Evolutionary conservation across 352 stramenopile genomes (phyloP).

Genomic region (Blastocystis sp.): DNA sequence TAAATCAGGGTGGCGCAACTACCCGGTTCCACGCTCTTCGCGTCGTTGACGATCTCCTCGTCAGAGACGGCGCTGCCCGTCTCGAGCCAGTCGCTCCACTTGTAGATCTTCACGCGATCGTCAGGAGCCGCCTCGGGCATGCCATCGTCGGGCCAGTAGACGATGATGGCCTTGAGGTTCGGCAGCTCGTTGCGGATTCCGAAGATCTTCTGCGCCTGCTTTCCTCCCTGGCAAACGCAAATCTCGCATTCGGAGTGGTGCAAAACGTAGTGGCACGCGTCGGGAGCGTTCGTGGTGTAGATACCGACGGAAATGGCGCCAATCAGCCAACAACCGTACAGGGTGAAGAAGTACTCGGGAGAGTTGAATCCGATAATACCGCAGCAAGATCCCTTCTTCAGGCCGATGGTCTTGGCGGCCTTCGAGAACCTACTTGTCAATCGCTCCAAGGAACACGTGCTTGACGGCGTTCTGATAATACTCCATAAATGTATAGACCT

Average conservation of each 20-base stretch:
- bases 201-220: slow-evolving; percentile 92
- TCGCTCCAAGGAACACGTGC: background rate
- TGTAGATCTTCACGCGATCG: slow-evolving; percentile 77
- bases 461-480: slow-evolving; percentile 70
- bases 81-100: slow-evolving; percentile 79
- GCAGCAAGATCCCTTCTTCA: slow-evolving; percentile 82
- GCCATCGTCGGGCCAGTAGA: slow-evolving; percentile 81
- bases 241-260: slow-evolving; percentile 89
- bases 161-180: slow-evolving; percentile 89
- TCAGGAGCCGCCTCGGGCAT: slow-evolving; percentile 76
- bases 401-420: slow-evolving; percentile 80
- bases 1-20: slow-evolving; percentile 84
- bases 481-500: slow-evolving; percentile 66
- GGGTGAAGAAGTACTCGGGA: slow-evolving; percentile 89
- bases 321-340: slow-evolving; percentile 89
- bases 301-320: slow-evolving; percentile 89
- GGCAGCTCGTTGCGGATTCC: slow-evolving; percentile 85
- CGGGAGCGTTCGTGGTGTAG: slow-evolving; percentile 90
- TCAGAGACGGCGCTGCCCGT: slow-evolving; percentile 75
- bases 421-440: slow-evolving; percentile 81
- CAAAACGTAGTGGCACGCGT: slow-evolving; percentile 89
- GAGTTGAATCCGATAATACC: slow-evolving; percentile 89
- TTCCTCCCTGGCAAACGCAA: slow-evolving; percentile 88
- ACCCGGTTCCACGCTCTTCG: slow-evolving; percentile 75
- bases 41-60: slow-evolving; percentile 63